These are phyloP conservation scores for Rhodotorula glutinis DNA, from an alignment of 1,284 basidiomycete species.

Conservation along the genomic window DNA sequence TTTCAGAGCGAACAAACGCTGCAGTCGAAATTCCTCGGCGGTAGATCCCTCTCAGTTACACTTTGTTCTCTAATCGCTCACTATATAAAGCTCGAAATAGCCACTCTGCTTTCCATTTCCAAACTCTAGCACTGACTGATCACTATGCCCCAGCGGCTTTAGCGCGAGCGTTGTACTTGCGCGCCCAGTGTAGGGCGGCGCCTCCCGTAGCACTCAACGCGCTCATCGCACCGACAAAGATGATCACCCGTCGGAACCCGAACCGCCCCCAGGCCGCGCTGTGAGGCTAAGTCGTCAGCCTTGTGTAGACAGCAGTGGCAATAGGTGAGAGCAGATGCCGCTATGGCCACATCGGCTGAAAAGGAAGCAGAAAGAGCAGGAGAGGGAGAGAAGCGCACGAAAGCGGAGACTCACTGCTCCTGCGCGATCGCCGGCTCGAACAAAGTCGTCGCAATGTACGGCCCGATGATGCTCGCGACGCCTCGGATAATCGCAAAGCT, in stretches of 20 bases:
- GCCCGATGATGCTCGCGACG: constrained; percentile 20
- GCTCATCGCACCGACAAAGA: constrained; percentile 28
- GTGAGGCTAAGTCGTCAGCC: background rate
- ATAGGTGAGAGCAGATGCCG: too few species aligned
- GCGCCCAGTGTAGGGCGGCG: background rate
- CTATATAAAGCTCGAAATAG: too few species aligned
- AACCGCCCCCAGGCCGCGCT: constrained; percentile 23
- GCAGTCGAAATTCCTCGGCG: too few species aligned
- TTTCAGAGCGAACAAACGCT: too few species aligned
- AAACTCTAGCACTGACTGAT: too few species aligned
- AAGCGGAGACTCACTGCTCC: constrained; percentile 12
- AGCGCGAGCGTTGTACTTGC: background rate
- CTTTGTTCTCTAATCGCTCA: too few species aligned
- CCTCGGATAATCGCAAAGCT: constrained; percentile 22
- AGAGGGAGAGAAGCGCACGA: background rate
- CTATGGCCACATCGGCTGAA: too few species aligned
- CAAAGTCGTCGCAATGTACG: constrained; percentile 19
- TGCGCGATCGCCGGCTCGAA: constrained; percentile 8
- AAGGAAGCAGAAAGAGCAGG: background rate
- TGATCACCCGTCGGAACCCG: constrained; percentile 26
- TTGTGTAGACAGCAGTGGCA: too few species aligned
- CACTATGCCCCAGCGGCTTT: background rate
- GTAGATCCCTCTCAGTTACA: too few species aligned
- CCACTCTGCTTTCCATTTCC: too few species aligned
- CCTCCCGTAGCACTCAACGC: constrained; percentile 1